phyloP scores from a whole-genome alignment of 2,329 filamentous ascomycete species.

The Hymenoscyphus occultus region DNA sequence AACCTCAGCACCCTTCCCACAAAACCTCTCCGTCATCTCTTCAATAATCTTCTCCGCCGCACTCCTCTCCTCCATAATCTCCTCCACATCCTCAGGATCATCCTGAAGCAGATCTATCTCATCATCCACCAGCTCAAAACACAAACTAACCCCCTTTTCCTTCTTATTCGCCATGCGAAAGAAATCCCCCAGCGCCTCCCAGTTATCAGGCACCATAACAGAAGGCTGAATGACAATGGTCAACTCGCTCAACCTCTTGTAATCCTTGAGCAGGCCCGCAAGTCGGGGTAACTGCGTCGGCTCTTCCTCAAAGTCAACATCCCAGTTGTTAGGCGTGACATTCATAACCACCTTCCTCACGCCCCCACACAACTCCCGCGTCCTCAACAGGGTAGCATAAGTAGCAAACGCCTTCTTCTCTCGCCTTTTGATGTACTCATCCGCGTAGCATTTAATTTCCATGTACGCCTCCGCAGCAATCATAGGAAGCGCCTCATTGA shows the following conservation, averaged over 20 bases:
- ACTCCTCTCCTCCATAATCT: not conserved
- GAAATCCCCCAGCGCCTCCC: not conserved
- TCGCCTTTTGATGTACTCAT: not conserved
- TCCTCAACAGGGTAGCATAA: conserved; percentile 2
- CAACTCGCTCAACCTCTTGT: conserved; percentile 12
- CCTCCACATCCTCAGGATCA: not conserved
- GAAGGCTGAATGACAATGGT: not conserved
- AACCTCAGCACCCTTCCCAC: conserved; percentile 11
- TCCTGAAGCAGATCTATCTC: not conserved
- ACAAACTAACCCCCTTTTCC: conserved; percentile 9
- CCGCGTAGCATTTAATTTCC: conserved; percentile 10
- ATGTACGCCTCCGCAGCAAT: conserved; percentile 9
- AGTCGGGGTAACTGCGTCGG: conserved; percentile 2
- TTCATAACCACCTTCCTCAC: conserved; percentile 8
- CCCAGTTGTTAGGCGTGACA: conserved; percentile 8
- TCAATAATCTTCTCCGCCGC: not conserved
- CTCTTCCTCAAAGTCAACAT: not conserved
- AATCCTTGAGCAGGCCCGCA: conserved; percentile 12
- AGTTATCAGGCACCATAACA: not conserved
- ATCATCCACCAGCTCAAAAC: conserved; percentile 13
- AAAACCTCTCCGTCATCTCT: conserved; percentile 1
- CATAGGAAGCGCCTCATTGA: conserved; percentile 10
- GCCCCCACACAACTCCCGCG: not conserved
- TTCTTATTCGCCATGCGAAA: conserved; percentile 10
- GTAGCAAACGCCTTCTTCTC: conserved; percentile 1